Conservation (phyloP, 257 asterid genomes). For the Datura wrightii region DNA sequence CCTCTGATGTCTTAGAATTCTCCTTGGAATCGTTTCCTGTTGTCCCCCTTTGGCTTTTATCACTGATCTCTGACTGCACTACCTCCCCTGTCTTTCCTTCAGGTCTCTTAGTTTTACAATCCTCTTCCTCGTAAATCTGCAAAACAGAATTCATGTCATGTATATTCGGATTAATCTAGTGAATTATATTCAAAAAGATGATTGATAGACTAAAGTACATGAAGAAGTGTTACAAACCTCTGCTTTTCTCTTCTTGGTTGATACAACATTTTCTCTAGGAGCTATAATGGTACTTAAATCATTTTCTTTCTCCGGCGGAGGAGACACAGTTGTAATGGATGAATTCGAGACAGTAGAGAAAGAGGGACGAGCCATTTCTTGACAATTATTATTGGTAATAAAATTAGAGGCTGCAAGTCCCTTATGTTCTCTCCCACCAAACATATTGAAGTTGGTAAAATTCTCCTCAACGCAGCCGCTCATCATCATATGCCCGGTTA, state of each 20-base stretch:
- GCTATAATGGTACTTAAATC: constrained; percentile 24
- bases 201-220: neutral
- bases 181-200: neutral
- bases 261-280: neutral
- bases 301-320: constrained; percentile 32
- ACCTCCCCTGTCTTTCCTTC: constrained; percentile 50
- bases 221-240: constrained; percentile 48
- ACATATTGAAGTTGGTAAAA: constrained; percentile 12
- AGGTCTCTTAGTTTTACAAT: constrained; percentile 32
- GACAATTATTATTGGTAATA: constrained; percentile 23
- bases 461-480: neutral
- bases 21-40: constrained; percentile 53
- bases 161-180: neutral
- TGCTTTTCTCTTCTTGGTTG: constrained; percentile 59
- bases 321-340: constrained; percentile 35
- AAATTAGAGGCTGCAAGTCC: constrained; percentile 37
- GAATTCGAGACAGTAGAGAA: constrained; percentile 43
- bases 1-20: constrained; percentile 55
- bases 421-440: constrained; percentile 25
- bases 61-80: constrained; percentile 54
- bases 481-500: constrained; percentile 25
- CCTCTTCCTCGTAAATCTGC: constrained; percentile 61
- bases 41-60: constrained; percentile 52
- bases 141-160: neutral
- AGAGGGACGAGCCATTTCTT: constrained; percentile 31